Percentiles rank a stretch among this genome's conserved stretches.
Evolutionary conservation across 2,329 filamentous ascomycete species (phyloP).

Genomic region (Atkinsonella texensis): DNA sequence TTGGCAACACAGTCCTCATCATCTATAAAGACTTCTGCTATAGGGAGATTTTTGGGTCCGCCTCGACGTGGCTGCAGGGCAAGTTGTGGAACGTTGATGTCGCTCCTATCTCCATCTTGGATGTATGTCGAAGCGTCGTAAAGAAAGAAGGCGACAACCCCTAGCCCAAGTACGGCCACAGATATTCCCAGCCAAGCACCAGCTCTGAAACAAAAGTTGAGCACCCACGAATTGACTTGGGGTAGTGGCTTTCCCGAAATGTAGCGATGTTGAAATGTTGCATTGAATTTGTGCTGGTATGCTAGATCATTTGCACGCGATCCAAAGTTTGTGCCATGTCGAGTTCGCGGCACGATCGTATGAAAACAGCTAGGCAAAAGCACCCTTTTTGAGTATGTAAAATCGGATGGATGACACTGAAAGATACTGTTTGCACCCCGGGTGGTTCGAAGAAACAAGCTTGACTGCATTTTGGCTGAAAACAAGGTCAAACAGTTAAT

Average conservation of each 20-base stretch:
- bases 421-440: not conserved
- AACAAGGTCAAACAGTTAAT: not conserved
- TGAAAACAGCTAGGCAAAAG: not conserved
- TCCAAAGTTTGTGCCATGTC: not conserved
- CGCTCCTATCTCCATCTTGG: conserved; percentile 51
- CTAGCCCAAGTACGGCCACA: conserved; percentile 53
- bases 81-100: conserved; percentile 73
- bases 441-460: not conserved
- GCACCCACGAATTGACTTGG: conserved; percentile 32
- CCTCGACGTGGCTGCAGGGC: conserved; percentile 72
- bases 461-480: not conserved
- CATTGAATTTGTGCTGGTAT: not conserved
- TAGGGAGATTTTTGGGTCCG: conserved; percentile 90
- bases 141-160: conserved; percentile 75
- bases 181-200: conserved; percentile 57
- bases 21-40: conserved; percentile 77
- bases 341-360: not conserved
- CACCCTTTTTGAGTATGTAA: not conserved
- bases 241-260: conserved; percentile 42
- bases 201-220: conserved; percentile 54
- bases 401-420: not conserved
- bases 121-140: conserved; percentile 91
- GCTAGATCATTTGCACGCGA: not conserved
- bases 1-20: conserved; percentile 71
- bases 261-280: conserved; percentile 3